Conservation (phyloP, 106 monocot genomes). For the Agapanthus africanus region DNA sequence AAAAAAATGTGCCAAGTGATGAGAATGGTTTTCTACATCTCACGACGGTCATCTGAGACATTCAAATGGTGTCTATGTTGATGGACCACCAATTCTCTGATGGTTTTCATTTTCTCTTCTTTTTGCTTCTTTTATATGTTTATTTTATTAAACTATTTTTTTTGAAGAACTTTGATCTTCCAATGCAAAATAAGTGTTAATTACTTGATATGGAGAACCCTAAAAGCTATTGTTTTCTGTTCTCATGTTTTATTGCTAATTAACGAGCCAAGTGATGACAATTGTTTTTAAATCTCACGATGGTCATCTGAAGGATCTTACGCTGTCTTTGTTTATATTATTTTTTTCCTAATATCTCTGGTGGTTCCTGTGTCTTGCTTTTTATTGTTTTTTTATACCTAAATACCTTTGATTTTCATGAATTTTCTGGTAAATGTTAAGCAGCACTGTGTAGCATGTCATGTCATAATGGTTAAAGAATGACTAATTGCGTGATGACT, state of each 20-base stretch:
- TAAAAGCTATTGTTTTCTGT: not conserved
- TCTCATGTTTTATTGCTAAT: not conserved
- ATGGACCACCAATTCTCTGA: conserved; percentile 22
- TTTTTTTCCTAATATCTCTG: conserved; percentile 17
- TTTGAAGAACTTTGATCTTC: not conserved
- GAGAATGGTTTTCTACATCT: conserved; percentile 18
- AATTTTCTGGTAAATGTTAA: too few species aligned
- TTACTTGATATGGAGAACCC: not conserved
- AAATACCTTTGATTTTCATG: not conserved
- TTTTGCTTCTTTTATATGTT: not conserved
- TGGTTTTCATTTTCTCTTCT: conserved; percentile 6
- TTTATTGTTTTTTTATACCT: too few species aligned
- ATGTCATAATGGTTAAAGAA: too few species aligned
- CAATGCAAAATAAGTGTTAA: not conserved
- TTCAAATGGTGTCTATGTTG: conserved; percentile 1
- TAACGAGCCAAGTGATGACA: conserved; percentile 18
- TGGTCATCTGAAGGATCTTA: conserved; percentile 28
- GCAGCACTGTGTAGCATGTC: too few species aligned
- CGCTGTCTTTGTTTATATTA: not conserved
- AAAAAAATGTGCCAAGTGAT: conserved; percentile 20
- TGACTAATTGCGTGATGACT: too few species aligned
- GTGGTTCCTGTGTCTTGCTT: conserved; percentile 10
- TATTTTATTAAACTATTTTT: not conserved
- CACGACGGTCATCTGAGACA: conserved; percentile 41
- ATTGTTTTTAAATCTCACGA: conserved; percentile 18